Evolutionary conservation across 495 filamentous ascomycete species (phyloP), one percentile per base, ranked within the genome.

Genomic region (Daldinia decipiens): DNA sequence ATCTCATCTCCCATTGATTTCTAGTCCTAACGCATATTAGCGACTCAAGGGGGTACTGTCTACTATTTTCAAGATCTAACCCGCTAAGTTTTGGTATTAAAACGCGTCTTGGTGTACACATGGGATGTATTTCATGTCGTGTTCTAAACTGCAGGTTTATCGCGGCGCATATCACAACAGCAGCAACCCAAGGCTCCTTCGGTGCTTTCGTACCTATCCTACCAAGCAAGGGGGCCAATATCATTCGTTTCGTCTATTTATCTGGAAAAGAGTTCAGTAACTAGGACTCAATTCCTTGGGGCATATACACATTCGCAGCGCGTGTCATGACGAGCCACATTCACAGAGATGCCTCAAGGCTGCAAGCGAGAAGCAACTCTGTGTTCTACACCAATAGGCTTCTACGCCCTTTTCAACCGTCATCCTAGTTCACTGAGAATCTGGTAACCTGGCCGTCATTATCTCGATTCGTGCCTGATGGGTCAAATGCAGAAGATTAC

Each of bases 211-310:
- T 38, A 27, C 9, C 5, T 21, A 13, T 34, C 68, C 54, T 31
- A 26, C 31, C 32, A 26, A 34, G 15, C 56, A 36, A 36, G 57
- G 13, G 17, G 17, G 40, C 32, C 34, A 24, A 5, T n/a, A n/a
- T 65, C 15, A 2, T 58, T 45, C 63, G 31, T 53, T 59, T 68
- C 57, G 19, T 65, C 39, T 40, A 38, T 50, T 55, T 72, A 50
- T 71, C 43, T 17, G 21, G 31, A 17, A 57, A 55, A 52, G 52
- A 26, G 38, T 73, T 57, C 67, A 61, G 61, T 56, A 75, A 75
- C 62, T 75, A 75, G 51, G 70, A 75, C 73, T 75, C 70, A 72
- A 76, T 56, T 52, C 36, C 54, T 21, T 26, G 12, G 36, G 50
- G 52, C 60, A 62, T 27, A 21, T 63, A 43, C 61, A 47, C 40